Evolutionary conservation across 441 rosid genomes (phyloP), one percentile per base, ranked within the genome.

Genomic region (Aleurites moluccanus): DNA sequence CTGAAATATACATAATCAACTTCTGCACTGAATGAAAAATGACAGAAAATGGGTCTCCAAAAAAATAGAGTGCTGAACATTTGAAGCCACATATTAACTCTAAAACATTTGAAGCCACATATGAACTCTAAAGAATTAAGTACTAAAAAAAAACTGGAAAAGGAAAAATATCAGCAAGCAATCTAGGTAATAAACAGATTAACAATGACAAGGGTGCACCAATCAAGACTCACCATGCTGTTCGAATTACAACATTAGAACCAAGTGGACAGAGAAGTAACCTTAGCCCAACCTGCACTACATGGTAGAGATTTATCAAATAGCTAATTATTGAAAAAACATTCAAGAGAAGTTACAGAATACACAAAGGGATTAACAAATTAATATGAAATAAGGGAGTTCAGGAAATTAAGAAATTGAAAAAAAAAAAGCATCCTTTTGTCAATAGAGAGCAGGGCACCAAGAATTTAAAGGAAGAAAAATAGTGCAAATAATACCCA

Each of bases 211-310:
- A 35, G 55, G 33, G 61, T 8, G 45, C 20, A 25, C 1, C 14
- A 49, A 42, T 55, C 68, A 23, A 61, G 28, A 64, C 85, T 86
- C 57, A 89, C 96, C 93, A 91, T 3, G 92, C 90, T 5, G 96
- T 84, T 61, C 93, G 80, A 52, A 86, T 40, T 62, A 91, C 89
- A 77, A 88, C 55, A 56, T 85, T 87, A 62, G 96, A 86, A 62
- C 87, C 82, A 56, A 89, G 23, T 7, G 93, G 93, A 69, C 56
- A 68, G 64, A 88, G 85, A 49, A 90, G 90, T 81, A 87, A 70
- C 73, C 77, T 83, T 75, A 90, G 67, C 40, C 92, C 95, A 40
- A 82, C 85, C 95, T 90, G 85, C 67, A 67, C 6, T 9, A 21
- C 40, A 55, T 42, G n/a, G 8, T 13, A 70, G 21, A 45, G n/a